These are phyloP conservation scores for Boeremia exigua DNA, from an alignment of 2,329 filamentous ascomycete species.

Conservation along the genomic window DNA sequence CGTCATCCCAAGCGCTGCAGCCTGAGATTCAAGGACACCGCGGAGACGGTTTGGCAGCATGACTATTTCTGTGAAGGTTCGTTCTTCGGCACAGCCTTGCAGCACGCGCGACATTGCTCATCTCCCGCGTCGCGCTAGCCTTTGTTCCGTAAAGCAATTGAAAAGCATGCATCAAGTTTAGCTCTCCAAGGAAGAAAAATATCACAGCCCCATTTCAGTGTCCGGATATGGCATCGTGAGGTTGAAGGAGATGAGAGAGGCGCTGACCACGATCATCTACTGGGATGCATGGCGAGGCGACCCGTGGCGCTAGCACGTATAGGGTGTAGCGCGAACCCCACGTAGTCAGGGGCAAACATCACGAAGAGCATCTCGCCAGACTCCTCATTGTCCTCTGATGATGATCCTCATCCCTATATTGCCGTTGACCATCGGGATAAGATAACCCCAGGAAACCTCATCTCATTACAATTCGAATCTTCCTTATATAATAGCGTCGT, in stretches of 20 bases:
- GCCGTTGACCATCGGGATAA: background rate
- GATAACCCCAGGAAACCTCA: background rate
- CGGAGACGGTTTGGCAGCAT: too few species aligned
- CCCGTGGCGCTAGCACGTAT: background rate
- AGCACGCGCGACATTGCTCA: too few species aligned
- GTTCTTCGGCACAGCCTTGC: too few species aligned
- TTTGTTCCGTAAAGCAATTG: too few species aligned
- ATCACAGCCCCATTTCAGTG: too few species aligned
- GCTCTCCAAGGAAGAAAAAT: too few species aligned
- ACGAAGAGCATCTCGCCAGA: background rate
- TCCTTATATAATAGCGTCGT: background rate
- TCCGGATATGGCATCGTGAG: background rate
- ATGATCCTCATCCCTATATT: background rate
- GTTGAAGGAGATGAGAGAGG: background rate
- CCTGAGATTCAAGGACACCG: too few species aligned
- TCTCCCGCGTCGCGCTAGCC: too few species aligned
- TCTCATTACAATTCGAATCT: too few species aligned
- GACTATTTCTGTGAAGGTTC: too few species aligned
- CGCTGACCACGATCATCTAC: background rate
- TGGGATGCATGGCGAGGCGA: background rate
- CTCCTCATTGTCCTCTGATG: background rate
- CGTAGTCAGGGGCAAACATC: background rate
- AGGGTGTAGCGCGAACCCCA: background rate
- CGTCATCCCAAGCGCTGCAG: too few species aligned
- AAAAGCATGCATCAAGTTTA: too few species aligned